Percentiles rank a stretch among this genome's conserved stretches.
phyloP scores from a whole-genome alignment of 169 alveolate genomes.

The Plasmodium vinckei region DNA sequence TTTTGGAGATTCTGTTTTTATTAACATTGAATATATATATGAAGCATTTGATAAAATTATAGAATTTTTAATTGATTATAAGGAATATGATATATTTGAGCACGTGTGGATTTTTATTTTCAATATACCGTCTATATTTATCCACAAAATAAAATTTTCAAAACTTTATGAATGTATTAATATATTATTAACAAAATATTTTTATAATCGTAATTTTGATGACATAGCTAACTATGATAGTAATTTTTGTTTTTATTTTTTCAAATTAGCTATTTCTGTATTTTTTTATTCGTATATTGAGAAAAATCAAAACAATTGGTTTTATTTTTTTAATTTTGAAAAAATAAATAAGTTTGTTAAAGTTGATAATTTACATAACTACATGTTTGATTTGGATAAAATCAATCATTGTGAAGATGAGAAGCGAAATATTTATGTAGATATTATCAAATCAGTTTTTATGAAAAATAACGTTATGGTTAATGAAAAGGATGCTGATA shows the following conservation, averaged over 20 bases:
- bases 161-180: slow-evolving; percentile 34
- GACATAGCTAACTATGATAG: slow-evolving; percentile 53
- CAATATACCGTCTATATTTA: slow-evolving; percentile 48
- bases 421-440: background rate
- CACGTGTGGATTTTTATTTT: slow-evolving; percentile 41
- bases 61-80: slow-evolving; percentile 19
- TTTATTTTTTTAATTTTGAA: slow-evolving; percentile 51
- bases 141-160: slow-evolving; percentile 41
- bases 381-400: slow-evolving; percentile 21
- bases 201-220: slow-evolving; percentile 12
- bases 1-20: background rate
- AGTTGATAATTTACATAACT: slow-evolving; percentile 12
- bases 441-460: too few relatives aligned
- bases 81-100: slow-evolving; percentile 57
- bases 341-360: slow-evolving; percentile 29
- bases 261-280: slow-evolving; percentile 40
- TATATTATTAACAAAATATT: slow-evolving; percentile 19
- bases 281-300: slow-evolving; percentile 32
- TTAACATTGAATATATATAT: slow-evolving; percentile 20
- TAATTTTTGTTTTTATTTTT: slow-evolving; percentile 32
- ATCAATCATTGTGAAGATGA: slow-evolving; percentile 18
- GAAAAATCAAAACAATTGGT: slow-evolving; percentile 32
- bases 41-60: slow-evolving; percentile 18
- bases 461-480: background rate
- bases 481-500: background rate